Evolutionary conservation across 2,329 filamentous ascomycete genomes (phyloP).

Genomic region (Trichoderma cornu-damae): DNA sequence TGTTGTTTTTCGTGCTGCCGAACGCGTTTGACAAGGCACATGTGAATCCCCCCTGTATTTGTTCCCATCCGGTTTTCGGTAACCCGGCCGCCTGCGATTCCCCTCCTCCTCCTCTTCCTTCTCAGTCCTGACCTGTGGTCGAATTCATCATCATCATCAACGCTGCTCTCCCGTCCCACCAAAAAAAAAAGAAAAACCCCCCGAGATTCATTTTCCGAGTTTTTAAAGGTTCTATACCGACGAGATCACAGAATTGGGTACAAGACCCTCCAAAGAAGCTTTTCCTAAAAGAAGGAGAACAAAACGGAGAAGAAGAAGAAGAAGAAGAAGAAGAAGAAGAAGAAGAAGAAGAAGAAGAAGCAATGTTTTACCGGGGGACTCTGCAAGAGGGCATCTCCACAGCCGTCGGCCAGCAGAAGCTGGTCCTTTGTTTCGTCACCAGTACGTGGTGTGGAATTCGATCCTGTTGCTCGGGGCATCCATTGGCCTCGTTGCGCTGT

Average conservation of each 20-base stretch:
- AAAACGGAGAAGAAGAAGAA: no score
- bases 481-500: background rate
- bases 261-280: background rate
- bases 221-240: background rate
- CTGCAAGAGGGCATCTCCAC: conserved; percentile 74
- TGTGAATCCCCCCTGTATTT: background rate
- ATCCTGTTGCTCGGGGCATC: no score
- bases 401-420: conserved; percentile 69
- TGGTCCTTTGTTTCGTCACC: conserved; percentile 79
- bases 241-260: background rate
- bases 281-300: no score
- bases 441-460: conserved; percentile 46
- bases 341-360: background rate
- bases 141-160: background rate
- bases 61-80: conserved; percentile 6
- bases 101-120: conserved; percentile 1
- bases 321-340: background rate
- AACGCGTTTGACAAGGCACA: background rate
- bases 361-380: conserved; percentile 77
- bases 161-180: background rate
- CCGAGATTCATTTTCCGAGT: background rate
- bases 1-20: no score
- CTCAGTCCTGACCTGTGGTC: background rate
- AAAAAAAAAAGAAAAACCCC: no score
- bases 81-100: background rate